Conservation (phyloP, 768 basidiomycete genomes). For the Clavulina sp. region DNA sequence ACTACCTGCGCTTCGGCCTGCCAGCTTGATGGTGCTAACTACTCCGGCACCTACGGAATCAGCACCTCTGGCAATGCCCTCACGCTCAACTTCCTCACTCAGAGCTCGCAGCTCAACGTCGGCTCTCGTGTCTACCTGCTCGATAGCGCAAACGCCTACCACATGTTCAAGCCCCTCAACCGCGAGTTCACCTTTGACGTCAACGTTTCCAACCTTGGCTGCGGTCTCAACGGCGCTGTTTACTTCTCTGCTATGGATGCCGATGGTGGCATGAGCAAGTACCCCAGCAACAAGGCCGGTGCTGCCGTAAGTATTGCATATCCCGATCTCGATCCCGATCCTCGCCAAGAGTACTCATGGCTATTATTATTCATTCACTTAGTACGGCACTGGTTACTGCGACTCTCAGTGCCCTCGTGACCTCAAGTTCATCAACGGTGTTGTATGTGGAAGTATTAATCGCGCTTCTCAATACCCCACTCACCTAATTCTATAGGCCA, state of each 20-base stretch:
- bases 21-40: conserved; percentile 19
- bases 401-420: conserved; percentile 44
- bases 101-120: conserved; percentile 6
- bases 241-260: conserved; percentile 45
- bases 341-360: no score
- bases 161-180: conserved; percentile 34
- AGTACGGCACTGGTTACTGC: conserved; percentile 50
- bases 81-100: conserved; percentile 10
- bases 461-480: background rate
- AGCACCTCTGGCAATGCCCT: conserved; percentile 9
- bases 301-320: no score
- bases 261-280: conserved; percentile 34
- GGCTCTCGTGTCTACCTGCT: conserved; percentile 29
- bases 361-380: no score
- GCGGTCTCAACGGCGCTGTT: conserved; percentile 43
- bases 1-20: conserved; percentile 29
- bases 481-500: conserved; percentile 23
- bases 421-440: conserved; percentile 42
- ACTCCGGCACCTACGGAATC: conserved; percentile 10
- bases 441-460: conserved; percentile 19
- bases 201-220: conserved; percentile 38
- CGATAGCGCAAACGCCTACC: conserved; percentile 24
- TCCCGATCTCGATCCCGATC: no score
- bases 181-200: conserved; percentile 45
- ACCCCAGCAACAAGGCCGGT: conserved; percentile 40